Evolutionary conservation across 768 basidiomycete genomes (phyloP).

Genomic region (Rhodotorula graminis): DNA sequence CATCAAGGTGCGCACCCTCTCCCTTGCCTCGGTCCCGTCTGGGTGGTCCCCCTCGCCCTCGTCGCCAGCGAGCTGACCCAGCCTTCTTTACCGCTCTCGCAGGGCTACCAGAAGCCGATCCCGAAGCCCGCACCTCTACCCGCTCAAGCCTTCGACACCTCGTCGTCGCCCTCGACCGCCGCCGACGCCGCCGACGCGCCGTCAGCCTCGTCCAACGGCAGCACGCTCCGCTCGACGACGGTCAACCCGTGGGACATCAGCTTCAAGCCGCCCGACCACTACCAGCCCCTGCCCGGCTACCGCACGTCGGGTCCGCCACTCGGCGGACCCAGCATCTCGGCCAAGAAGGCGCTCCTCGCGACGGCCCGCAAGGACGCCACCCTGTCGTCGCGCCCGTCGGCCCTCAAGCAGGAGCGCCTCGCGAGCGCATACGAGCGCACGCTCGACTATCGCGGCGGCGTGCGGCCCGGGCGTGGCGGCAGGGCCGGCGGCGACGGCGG

Average conservation of each 20-base stretch:
- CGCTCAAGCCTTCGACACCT: constrained; percentile 2
- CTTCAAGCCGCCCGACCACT: constrained; percentile 24
- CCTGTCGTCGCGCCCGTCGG: not conserved
- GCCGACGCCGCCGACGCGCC: too few species aligned
- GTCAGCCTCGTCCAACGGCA: not conserved
- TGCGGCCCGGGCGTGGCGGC: not conserved
- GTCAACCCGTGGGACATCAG: constrained; percentile 13
- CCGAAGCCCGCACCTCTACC: constrained; percentile 22
- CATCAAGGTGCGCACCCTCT: constrained; percentile 59
- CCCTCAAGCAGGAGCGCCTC: not conserved
- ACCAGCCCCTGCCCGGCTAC: constrained; percentile 22
- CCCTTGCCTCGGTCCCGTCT: not conserved
- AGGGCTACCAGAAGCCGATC: constrained; percentile 18
- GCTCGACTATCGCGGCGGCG: constrained; percentile 19
- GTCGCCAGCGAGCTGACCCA: too few species aligned
- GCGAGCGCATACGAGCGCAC: constrained; percentile 20
- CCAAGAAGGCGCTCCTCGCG: not conserved
- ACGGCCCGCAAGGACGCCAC: constrained; percentile 1
- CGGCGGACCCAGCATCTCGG: not conserved
- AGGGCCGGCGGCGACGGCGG: not conserved
- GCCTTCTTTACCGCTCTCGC: not conserved
- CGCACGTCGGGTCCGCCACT: not conserved
- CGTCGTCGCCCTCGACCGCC: not conserved
- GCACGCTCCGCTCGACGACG: not conserved
- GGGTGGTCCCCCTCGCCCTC: too few species aligned